These are phyloP conservation scores for Lolium rigidum DNA, from an alignment of 176 grass and related monocot species.

Conservation along the genomic window DNA sequence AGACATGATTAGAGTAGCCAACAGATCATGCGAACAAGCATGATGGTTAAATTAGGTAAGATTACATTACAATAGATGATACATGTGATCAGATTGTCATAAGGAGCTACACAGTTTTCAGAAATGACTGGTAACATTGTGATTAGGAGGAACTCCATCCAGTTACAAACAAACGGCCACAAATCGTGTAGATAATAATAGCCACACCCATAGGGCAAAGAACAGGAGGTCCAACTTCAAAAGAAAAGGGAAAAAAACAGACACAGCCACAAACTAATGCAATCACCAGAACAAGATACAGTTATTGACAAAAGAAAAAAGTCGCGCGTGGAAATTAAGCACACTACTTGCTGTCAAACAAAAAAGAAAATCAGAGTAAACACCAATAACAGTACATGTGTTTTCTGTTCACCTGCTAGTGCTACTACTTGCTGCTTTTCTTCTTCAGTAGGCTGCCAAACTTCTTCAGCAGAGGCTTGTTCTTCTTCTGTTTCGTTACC, in stretches of 20 bases:
- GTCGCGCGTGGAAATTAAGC: constrained; percentile 40
- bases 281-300: constrained; percentile 54
- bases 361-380: constrained; percentile 51
- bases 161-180: constrained; percentile 52
- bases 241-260: neutral
- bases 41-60: constrained; percentile 30
- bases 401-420: constrained; percentile 33
- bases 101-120: constrained; percentile 34
- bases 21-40: constrained; percentile 8
- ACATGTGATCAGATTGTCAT: constrained; percentile 3
- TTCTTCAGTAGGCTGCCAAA: constrained; percentile 89
- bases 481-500: constrained; percentile 76
- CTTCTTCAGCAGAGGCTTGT: constrained; percentile 82
- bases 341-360: constrained; percentile 60
- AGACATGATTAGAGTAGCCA: constrained; percentile 32
- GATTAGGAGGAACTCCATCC: constrained; percentile 48
- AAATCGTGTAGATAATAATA: constrained; percentile 48
- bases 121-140: constrained; percentile 41
- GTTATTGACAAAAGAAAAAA: constrained; percentile 43
- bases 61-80: constrained; percentile 33
- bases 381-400: constrained; percentile 47
- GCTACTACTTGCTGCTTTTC: constrained; percentile 81
- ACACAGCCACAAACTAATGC: constrained; percentile 59
- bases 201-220: constrained; percentile 45
- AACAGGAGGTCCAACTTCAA: constrained; percentile 44